phyloP scores from a whole-genome alignment of 352 stramenopile species.

The Thalassiosira hispida region DNA sequence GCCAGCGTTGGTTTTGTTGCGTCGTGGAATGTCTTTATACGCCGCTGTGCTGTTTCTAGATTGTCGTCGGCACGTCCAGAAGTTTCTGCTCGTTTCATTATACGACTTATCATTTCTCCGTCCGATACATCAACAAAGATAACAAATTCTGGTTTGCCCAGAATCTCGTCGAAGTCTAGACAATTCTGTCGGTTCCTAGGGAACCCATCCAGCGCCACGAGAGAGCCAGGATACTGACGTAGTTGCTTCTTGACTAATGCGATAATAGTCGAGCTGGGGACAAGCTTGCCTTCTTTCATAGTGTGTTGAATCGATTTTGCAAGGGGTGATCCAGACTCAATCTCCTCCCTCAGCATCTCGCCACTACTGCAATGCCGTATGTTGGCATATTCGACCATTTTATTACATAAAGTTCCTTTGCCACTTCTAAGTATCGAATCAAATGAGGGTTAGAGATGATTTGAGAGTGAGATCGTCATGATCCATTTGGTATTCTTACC shows the following conservation, averaged over 20 bases:
- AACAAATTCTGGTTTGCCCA: background rate
- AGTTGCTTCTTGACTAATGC: background rate
- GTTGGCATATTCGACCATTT: slow-evolving; percentile 86
- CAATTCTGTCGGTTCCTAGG: background rate
- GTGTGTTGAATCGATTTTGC: background rate
- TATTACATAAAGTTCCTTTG: background rate
- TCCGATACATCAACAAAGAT: background rate
- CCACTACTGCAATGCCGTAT: slow-evolving; percentile 90
- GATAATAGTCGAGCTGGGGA: background rate
- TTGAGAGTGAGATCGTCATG: slow-evolving; percentile 91
- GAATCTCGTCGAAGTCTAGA: background rate
- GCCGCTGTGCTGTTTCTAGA: background rate
- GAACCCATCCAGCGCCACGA: background rate
- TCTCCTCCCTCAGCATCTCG: slow-evolving; percentile 85
- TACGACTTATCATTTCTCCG: background rate
- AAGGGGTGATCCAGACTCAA: background rate
- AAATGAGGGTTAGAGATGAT: too few relatives aligned
- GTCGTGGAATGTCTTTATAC: background rate
- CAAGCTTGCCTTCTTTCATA: background rate
- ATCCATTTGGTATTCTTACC: slow-evolving; percentile 93
- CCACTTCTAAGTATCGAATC: too few relatives aligned
- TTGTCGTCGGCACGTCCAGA: background rate
- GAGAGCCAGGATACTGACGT: background rate
- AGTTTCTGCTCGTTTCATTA: background rate
- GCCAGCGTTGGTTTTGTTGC: background rate